phyloP scores from a whole-genome alignment of 176 grass and related monocot genomes.

The Melocanna baccifera region DNA sequence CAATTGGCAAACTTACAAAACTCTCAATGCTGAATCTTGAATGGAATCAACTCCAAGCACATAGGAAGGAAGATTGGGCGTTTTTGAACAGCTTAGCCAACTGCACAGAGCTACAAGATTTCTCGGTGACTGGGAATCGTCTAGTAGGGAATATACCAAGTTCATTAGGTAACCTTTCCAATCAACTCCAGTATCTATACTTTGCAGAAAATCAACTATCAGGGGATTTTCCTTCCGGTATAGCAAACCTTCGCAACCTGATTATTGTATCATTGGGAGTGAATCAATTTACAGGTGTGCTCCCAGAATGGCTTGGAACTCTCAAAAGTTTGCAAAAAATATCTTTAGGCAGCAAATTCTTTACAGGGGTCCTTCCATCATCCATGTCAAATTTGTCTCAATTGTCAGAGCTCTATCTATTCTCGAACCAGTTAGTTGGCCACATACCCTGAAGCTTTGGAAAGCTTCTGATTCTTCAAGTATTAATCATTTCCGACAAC shows the following conservation, averaged over 20 bases:
- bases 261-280: too few relatives aligned
- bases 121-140: background rate
- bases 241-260: background rate
- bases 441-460: conserved; percentile 3
- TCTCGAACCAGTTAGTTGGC: background rate
- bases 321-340: too few relatives aligned
- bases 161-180: conserved; percentile 12
- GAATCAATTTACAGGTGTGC: too few relatives aligned
- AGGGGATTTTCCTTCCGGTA: background rate
- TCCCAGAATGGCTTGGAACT: too few relatives aligned
- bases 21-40: background rate
- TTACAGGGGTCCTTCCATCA: too few relatives aligned
- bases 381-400: background rate
- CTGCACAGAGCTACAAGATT: background rate
- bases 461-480: background rate
- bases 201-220: background rate
- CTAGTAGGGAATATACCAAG: background rate
- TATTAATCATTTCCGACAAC: background rate
- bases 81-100: background rate
- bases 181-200: background rate
- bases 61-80: background rate
- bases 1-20: background rate
- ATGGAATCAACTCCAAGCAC: background rate
- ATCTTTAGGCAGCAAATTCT: too few relatives aligned
- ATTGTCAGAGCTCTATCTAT: background rate